phyloP scores from a whole-genome alignment of 2,329 filamentous ascomycete species.

The Elsinoe perseae region DNA sequence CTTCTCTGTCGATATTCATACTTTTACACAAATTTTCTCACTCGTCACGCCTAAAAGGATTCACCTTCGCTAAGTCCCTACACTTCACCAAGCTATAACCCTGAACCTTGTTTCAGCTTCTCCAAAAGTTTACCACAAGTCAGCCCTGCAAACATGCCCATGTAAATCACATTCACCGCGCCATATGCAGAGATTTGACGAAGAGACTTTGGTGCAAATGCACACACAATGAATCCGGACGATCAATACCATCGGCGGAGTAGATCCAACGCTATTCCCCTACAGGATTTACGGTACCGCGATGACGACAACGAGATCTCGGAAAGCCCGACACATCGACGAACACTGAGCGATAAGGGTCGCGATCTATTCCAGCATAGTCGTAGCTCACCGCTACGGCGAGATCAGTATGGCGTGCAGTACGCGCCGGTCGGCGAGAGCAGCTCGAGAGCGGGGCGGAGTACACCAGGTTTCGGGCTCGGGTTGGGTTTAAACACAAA shows the following conservation, averaged over 20 bases:
- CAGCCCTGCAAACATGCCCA: background rate
- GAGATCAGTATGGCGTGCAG: slow-evolving; percentile 35
- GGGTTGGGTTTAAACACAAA: slow-evolving; percentile 9
- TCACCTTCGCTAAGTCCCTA: background rate
- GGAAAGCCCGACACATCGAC: slow-evolving; percentile 31
- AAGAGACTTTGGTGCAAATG: background rate
- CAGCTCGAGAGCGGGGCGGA: slow-evolving; percentile 41
- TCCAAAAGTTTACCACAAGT: slow-evolving; percentile 5
- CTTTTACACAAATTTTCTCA: background rate
- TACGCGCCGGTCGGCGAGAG: slow-evolving; percentile 49
- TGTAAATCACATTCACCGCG: background rate
- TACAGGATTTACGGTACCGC: slow-evolving; percentile 47
- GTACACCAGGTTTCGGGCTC: background rate
- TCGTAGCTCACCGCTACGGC: slow-evolving; percentile 26
- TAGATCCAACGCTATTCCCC: slow-evolving; percentile 58
- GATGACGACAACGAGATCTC: slow-evolving; percentile 26
- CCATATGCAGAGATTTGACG: background rate
- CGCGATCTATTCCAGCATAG: slow-evolving; percentile 39
- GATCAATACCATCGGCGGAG: slow-evolving; percentile 41
- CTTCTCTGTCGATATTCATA: background rate
- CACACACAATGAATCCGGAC: slow-evolving; percentile 41
- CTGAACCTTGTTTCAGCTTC: slow-evolving; percentile 6
- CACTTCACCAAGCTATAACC: background rate
- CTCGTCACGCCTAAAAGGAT: background rate
- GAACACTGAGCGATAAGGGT: slow-evolving; percentile 43